Evolutionary conservation across 495 filamentous ascomycete genomes (phyloP), one percentile per base, ranked within the genome.

Genomic region (Aspergillus nanangensis): DNA sequence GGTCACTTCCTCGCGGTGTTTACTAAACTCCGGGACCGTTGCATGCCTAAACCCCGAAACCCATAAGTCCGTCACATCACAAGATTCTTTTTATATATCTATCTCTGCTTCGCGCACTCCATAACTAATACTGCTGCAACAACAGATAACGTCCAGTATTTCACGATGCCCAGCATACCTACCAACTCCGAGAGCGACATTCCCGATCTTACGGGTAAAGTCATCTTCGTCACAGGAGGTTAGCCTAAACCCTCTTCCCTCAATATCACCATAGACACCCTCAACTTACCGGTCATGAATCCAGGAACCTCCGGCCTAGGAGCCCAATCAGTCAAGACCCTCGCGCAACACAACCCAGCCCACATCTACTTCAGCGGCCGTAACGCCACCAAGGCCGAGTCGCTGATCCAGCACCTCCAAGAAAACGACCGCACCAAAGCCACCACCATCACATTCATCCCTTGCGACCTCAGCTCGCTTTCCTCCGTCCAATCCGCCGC

Each of bases 331-430:
- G 62, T 79, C 23, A 55, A 67, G 33, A 68, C 74, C 5, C 65
- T 84, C 1, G 71, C 75, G 27, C 67, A 71, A 42, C 81, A 84
- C 50, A 53, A 72, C 21, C 69, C 80, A 10, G 45, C 67, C 4
- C 66, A 75, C 21, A 77, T 88, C 57, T 84, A 70, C 59, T 71
- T 87, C 50, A 72, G 74, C 36, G 76, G 76, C 1, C 79, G 82
- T 13, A 75, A 66, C 13, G 49, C 56, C 5, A 50, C 57, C 1
- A 73, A 66, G 42, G 76, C 66, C 14, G 57, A 70, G 24, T 55
- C 61, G 21, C 62, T 73, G n/a, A 74, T 80, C 37, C 17, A 45
- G 2, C 50, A 67, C 11, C 65, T 78, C 50, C 64, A 63, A 32
- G 63, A 64, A 11, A 14, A 14, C 11, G 25, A 4, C 15, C 38